phyloP scores from a whole-genome alignment of 139 green algal genomes.

The Coccomyxa sp. region DNA sequence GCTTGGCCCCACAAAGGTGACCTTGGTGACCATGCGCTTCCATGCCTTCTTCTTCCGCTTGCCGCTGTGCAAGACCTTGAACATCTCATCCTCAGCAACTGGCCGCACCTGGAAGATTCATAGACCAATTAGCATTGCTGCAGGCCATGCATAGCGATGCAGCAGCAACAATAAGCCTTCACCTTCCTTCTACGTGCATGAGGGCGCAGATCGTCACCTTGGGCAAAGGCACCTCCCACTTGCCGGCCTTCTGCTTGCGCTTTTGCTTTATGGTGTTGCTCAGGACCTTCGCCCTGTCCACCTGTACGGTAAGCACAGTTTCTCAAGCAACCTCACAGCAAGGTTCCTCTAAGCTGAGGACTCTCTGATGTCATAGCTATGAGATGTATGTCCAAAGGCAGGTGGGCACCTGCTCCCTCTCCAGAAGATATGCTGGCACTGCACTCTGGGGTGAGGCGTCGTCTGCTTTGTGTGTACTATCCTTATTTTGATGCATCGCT shows the following conservation, averaged over 20 bases:
- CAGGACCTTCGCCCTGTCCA: slow-evolving; percentile 95
- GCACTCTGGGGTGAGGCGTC: slow-evolving; percentile 82
- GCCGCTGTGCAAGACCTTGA: slow-evolving; percentile 90
- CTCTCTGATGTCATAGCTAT: neutral
- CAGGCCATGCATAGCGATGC: neutral
- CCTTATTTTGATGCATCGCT: slow-evolving; percentile 94
- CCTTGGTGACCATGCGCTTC: slow-evolving; percentile 99
- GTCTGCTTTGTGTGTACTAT: slow-evolving; percentile 90
- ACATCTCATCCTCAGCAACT: slow-evolving; percentile 99
- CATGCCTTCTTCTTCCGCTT: slow-evolving; percentile 94
- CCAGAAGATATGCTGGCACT: slow-evolving; percentile 96
- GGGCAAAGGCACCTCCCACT: slow-evolving; percentile 98
- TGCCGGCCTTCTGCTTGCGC: slow-evolving; percentile 99
- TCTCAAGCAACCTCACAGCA: too few species aligned
- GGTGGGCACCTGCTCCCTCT: slow-evolving; percentile 94
- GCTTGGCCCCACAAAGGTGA: slow-evolving; percentile 93
- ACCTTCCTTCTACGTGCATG: neutral
- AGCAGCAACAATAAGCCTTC: neutral
- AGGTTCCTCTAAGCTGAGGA: neutral
- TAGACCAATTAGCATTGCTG: too few species aligned
- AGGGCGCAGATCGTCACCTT: slow-evolving; percentile 85
- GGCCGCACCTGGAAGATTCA: slow-evolving; percentile 84
- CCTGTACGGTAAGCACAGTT: slow-evolving; percentile 40
- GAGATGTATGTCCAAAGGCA: too few species aligned
- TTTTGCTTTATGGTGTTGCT: slow-evolving; percentile 99